Percentiles rank a stretch among this genome's conserved stretches.
phyloP scores from a whole-genome alignment of 2,329 filamentous ascomycete species.

The Epichloe elymi region DNA sequence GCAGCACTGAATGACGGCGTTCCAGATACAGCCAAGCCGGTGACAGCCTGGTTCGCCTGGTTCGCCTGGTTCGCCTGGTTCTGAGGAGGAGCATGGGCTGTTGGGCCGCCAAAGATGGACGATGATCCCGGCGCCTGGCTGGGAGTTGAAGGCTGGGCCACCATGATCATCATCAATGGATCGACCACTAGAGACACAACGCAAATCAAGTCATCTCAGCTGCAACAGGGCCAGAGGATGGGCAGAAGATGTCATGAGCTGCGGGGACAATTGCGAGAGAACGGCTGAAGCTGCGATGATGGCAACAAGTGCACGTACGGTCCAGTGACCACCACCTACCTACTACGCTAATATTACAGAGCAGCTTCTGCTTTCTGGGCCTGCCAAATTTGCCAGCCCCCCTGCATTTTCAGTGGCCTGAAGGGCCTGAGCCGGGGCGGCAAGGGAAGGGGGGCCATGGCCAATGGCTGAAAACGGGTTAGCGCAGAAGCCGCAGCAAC shows the following conservation, averaged over 20 bases:
- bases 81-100: slow-evolving; percentile 14
- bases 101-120: slow-evolving; percentile 35
- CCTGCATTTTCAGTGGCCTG: neutral
- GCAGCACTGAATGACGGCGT: slow-evolving; percentile 12
- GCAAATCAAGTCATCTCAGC: slow-evolving; percentile 6
- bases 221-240: neutral
- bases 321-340: too few species aligned
- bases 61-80: slow-evolving; percentile 14
- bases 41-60: slow-evolving; percentile 13
- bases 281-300: neutral
- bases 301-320: neutral
- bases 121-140: slow-evolving; percentile 21
- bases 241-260: neutral
- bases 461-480: neutral
- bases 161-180: slow-evolving; percentile 18
- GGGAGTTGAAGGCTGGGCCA: slow-evolving; percentile 33
- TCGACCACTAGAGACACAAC: neutral
- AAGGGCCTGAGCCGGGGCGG: neutral
- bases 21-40: slow-evolving; percentile 16
- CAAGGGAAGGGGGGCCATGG: too few species aligned
- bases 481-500: neutral
- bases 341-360: too few species aligned
- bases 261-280: neutral
- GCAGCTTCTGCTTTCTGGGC: neutral
- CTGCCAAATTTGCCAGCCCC: neutral